Conservation (phyloP, 73 alveolate species). For the Paramecium caudatum region DNA sequence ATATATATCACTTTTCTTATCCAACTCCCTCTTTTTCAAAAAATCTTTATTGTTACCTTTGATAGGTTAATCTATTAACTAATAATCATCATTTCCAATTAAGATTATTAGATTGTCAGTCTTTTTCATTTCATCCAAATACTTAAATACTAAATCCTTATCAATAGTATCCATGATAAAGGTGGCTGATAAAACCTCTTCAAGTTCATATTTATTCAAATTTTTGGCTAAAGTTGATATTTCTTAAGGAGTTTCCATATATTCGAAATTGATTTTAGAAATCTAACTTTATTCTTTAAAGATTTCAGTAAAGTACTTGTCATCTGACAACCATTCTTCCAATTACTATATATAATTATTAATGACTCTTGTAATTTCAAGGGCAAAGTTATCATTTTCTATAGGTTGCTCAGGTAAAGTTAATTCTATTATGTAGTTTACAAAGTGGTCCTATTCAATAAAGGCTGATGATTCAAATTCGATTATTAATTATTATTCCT, state of each 20-base stretch:
- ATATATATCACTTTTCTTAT: conserved; percentile 46
- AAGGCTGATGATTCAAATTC: conserved; percentile 23
- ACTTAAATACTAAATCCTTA: neutral
- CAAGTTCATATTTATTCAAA: conserved; percentile 40
- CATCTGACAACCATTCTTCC: conserved; percentile 57
- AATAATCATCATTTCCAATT: conserved; percentile 7
- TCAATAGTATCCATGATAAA: conserved; percentile 37
- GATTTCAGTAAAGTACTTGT: neutral
- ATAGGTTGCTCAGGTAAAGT: conserved; percentile 29
- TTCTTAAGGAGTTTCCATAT: conserved; percentile 55
- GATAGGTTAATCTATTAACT: neutral
- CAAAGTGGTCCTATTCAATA: conserved; percentile 19
- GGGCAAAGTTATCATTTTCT: conserved; percentile 1
- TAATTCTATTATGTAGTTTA: neutral
- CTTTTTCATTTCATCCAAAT: neutral
- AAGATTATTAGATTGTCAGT: conserved; percentile 16
- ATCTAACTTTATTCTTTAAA: conserved; percentile 53
- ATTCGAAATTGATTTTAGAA: conserved; percentile 26
- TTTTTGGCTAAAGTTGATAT: neutral
- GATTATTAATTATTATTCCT: neutral
- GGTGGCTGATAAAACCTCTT: neutral
- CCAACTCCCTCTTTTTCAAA: neutral
- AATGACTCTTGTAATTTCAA: conserved; percentile 2
- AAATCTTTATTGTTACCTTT: conserved; percentile 19
- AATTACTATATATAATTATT: conserved; percentile 26